These are phyloP conservation scores for Aurifilum marmelostoma DNA, from an alignment of 2,329 filamentous ascomycete genomes.

Conservation along the genomic window DNA sequence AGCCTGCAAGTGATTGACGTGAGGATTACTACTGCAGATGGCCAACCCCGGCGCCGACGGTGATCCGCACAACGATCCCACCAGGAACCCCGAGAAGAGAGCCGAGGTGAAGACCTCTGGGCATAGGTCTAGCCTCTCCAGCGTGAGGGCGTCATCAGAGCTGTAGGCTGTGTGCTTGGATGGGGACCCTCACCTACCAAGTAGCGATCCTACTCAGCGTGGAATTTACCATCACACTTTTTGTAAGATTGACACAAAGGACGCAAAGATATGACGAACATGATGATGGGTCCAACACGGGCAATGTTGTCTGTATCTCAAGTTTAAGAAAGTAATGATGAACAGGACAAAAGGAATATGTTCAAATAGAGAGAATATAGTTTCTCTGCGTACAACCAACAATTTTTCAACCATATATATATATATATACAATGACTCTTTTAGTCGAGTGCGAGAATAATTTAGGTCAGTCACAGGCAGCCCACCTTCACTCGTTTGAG, in stretches of 20 bases:
- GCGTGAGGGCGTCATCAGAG: constrained; percentile 12
- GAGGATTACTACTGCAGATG: constrained; percentile 37
- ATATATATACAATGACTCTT: too few species aligned
- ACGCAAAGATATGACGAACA: not conserved
- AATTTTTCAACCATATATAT: not conserved
- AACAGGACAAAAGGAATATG: not conserved
- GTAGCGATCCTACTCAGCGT: not conserved
- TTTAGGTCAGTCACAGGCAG: not conserved
- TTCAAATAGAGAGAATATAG: not conserved
- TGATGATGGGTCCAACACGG: not conserved
- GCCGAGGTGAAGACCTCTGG: constrained; percentile 32
- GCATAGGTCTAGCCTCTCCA: constrained; percentile 22
- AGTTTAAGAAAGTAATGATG: not conserved
- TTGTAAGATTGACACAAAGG: not conserved
- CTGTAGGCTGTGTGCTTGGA: constrained; percentile 15
- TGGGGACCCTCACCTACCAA: too few species aligned
- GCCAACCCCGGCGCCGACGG: constrained; percentile 52
- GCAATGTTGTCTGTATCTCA: not conserved
- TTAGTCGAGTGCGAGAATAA: not conserved
- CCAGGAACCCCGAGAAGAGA: constrained; percentile 47
- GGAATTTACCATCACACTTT: too few species aligned
- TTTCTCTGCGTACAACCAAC: not conserved
- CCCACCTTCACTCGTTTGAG: not conserved
- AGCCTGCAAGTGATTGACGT: not conserved
- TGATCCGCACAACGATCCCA: constrained; percentile 47